Evolutionary conservation across 2,329 filamentous ascomycete species (phyloP).

Genomic region (Fusarium humuli): DNA sequence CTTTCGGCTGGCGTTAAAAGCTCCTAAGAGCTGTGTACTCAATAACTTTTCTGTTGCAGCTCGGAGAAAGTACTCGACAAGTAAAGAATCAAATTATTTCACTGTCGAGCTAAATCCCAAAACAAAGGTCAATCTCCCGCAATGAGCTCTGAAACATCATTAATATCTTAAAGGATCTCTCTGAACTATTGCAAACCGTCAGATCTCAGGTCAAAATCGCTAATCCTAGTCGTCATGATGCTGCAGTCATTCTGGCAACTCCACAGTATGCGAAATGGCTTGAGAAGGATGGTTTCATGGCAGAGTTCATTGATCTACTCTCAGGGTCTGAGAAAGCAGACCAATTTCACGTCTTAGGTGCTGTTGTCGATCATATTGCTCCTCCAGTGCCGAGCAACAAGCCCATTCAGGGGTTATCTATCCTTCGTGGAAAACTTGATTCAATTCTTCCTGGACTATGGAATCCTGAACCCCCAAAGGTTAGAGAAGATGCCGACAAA

Average conservation of each 20-base stretch:
- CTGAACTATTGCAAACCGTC: conserved; percentile 32
- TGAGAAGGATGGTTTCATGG: conserved; percentile 58
- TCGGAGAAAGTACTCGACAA: conserved; percentile 41
- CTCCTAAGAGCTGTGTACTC: conserved; percentile 37
- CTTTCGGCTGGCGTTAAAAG: conserved; percentile 28
- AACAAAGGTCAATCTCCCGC: conserved; percentile 20
- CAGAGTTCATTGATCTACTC: conserved; percentile 58
- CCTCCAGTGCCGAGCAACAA: conserved; percentile 49
- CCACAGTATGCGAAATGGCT: conserved; percentile 61
- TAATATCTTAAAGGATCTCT: conserved; percentile 36
- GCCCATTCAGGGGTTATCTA: conserved; percentile 60
- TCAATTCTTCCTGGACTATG: conserved; percentile 61
- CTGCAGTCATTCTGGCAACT: conserved; percentile 63
- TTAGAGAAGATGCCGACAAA: conserved; percentile 49
- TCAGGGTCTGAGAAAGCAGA: conserved; percentile 55
- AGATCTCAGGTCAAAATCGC: conserved; percentile 41
- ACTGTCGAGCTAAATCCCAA: conserved; percentile 36
- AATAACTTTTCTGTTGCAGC: conserved; percentile 24
- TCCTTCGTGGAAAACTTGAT: conserved; percentile 59
- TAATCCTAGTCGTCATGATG: conserved; percentile 52
- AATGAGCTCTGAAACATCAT: not conserved
- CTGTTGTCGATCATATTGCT: conserved; percentile 67
- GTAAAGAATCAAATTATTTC: conserved; percentile 29
- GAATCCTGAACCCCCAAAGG: conserved; percentile 47
- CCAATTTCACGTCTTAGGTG: conserved; percentile 62